These are phyloP conservation scores for Picea mariana DNA, from an alignment of 83 land plant species.

Conservation along the genomic window DNA sequence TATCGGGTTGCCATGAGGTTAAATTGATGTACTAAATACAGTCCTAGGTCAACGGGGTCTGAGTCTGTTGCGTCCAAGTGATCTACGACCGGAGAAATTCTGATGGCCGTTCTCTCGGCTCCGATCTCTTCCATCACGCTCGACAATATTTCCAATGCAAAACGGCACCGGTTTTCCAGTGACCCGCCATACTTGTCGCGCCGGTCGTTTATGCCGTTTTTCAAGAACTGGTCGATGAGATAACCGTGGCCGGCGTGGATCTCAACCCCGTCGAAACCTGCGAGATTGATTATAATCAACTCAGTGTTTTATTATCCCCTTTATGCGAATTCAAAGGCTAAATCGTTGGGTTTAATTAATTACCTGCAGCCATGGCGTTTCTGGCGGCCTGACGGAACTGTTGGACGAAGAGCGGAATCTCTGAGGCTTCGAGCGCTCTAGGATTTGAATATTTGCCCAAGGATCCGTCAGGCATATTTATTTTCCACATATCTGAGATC, in stretches of 20 bases:
- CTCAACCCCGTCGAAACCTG: constrained; percentile 46
- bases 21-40: too few relatives aligned
- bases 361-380: constrained; percentile 17
- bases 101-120: constrained; percentile 21
- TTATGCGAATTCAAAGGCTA: too few relatives aligned
- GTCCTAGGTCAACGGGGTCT: too few relatives aligned
- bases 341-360: constrained; percentile 7
- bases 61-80: constrained; percentile 24
- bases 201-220: constrained; percentile 34
- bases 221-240: constrained; percentile 48
- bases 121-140: constrained; percentile 31
- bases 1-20: too few relatives aligned
- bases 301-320: too few relatives aligned
- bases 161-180: constrained; percentile 36
- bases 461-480: too few relatives aligned
- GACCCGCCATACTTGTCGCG: constrained; percentile 36
- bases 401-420: constrained; percentile 14
- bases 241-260: constrained; percentile 43
- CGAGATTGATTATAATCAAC: background rate
- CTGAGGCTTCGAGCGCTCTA: background rate
- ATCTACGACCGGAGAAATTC: constrained; percentile 28
- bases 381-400: constrained; percentile 17
- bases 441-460: too few relatives aligned
- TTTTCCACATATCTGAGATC: too few relatives aligned
- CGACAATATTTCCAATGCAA: constrained; percentile 24